Evolutionary conservation across 139 green algal genomes (phyloP), one percentile per base, ranked within the genome.

Genomic region (Chlamydomonas schloesseri): DNA sequence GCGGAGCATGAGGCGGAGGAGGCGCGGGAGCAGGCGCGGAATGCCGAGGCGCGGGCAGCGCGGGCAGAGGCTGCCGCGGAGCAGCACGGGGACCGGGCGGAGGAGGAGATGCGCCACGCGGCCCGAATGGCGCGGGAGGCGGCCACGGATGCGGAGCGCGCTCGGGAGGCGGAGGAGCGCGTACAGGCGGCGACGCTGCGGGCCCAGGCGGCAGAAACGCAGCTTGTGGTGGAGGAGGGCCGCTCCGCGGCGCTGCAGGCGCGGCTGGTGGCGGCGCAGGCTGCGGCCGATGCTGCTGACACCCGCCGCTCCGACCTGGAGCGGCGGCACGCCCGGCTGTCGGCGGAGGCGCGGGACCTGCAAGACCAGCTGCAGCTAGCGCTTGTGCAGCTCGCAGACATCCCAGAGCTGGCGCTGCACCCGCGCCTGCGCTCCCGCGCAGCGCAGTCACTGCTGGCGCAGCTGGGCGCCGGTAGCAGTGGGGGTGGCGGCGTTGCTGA

Each of bases 361-460:
- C 69, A 42, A 13, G 42, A 82, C 72, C 83, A 83, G 83, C 71
- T 88, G 83, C 36, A 82, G 36, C 55, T 81, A 21, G 69, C 78
- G 17, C 58, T 90, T n/a, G 24, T 90, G 34, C 86, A 90, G 33
- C 60, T 89, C 1, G 68, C 79, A 2, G 78, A 73, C 42, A 65
- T 42, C 42, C 37, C 77, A 3, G 62, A 74, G 36, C 24, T 31
- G 9, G 72, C 33, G 1, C 28, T 79, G 53, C 81, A 72, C 26
- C 53, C 33, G 28, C 24, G 28, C 20, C 33, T 37, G 50, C 55
- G 29, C 26, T 20, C n/a, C 29, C n/a, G 64, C 14, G 42, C 42
- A 5, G 42, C 42, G 8, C 42, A 50, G 42, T 8, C 5, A 8
- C 46, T 62, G n/a, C 31, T 10, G 23, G 46, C 29, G 17, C 71